These are phyloP conservation scores for Penicillium manginii DNA, from an alignment of 495 filamentous ascomycete species.

Conservation along the genomic window DNA sequence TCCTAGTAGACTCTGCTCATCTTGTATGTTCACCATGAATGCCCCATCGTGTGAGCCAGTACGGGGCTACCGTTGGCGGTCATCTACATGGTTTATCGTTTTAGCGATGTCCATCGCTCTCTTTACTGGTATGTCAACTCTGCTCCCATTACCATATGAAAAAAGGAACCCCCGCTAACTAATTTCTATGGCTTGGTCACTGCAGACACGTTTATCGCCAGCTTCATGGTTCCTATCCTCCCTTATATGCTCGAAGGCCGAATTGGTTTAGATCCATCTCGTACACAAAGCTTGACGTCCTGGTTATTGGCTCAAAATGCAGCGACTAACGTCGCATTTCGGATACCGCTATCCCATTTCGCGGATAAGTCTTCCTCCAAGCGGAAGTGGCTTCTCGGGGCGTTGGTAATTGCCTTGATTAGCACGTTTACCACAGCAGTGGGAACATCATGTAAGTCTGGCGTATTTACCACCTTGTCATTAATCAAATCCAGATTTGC, in stretches of 20 bases:
- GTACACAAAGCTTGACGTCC: conserved; percentile 24
- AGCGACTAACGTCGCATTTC: conserved; percentile 18
- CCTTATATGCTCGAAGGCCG: conserved; percentile 28
- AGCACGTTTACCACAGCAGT: conserved; percentile 3
- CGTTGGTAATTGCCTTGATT: neutral
- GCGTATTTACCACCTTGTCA: too few relatives aligned
- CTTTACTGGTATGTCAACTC: conserved; percentile 2
- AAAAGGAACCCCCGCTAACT: too few relatives aligned
- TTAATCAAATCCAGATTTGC: too few relatives aligned
- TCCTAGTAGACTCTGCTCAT: too few relatives aligned
- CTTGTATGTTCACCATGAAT: too few relatives aligned
- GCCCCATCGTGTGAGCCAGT: neutral
- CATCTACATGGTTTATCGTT: conserved; percentile 5
- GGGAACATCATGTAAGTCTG: conserved; percentile 5
- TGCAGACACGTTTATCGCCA: too few relatives aligned
- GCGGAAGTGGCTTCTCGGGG: neutral
- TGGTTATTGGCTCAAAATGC: conserved; percentile 21
- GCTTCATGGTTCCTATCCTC: conserved; percentile 32
- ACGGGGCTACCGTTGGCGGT: neutral
- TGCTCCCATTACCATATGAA: too few relatives aligned
- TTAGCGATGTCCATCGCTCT: neutral
- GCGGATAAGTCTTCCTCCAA: conserved; percentile 10
- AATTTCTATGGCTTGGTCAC: too few relatives aligned
- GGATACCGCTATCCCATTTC: conserved; percentile 15
- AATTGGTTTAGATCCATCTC: conserved; percentile 19